Base-by-base conservation (phyloP, 768 basidiomycete genomes). In the Boletus reticuloceps region DNA sequence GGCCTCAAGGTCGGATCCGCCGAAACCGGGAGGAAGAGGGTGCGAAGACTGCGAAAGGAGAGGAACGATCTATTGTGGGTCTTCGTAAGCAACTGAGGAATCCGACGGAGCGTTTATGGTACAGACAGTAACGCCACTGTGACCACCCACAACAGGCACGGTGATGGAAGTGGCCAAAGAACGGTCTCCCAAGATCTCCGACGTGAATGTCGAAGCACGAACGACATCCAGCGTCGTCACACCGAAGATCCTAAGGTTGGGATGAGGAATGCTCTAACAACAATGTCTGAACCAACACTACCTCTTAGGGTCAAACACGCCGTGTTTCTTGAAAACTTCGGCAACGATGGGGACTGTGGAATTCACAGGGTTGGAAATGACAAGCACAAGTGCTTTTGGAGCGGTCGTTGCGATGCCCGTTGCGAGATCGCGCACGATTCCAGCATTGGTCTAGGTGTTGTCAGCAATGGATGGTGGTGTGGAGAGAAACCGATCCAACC, bases 331-430 rank as follows among this genome's bases (percentile, higher is more conserved):
- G 78, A 95, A 84, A 37, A 96, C 88, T 74, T 98, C 96, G 16
- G 85, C 93, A 44, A 94, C 93, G 67, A 99, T 92, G 46, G 97
- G 97, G 38, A 98, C 96, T 38, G 97, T 98, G 41, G 96, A 98
- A 83, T 99, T 98, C 70, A 99, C 96, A 32, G 97, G 97, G 80
- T 99, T 99, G 64, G 97, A 96, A 73, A 99, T 98, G 62, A 99
- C 94, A 47, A 94, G 84, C 43, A 98, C 84, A 65, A 89, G 88
- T 20, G 97, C 97, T 68, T 94, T 94, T 56, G 96, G 96, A 41
- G 84, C 83, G 47, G 75, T 69, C 16, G 81, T 85, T 16, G 96
- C 95, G 64, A 94, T 91, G 32, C 91, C 94, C 36, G 84, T 88
- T 16, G 95, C 96, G 55, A 99, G 85, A 66, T 93, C 92, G 64